Percentiles rank a stretch among this genome's conserved stretches.
Evolutionary conservation across 2,329 filamentous ascomycete species (phyloP).

Genomic region (Knufia fluminis): DNA sequence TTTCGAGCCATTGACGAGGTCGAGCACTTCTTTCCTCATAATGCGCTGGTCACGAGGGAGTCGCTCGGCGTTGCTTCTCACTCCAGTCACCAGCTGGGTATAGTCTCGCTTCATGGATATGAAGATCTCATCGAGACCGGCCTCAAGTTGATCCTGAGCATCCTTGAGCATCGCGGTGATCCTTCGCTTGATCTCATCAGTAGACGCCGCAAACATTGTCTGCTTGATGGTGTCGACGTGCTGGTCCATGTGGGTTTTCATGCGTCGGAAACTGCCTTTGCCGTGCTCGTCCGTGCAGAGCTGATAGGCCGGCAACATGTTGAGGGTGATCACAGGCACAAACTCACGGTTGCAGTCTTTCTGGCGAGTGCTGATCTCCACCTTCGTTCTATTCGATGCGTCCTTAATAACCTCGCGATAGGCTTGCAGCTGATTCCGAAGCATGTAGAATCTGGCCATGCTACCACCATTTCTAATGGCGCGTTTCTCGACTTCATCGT

Average conservation of each 20-base stretch:
- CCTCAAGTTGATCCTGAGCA: slow-evolving; percentile 23
- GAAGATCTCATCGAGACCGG: slow-evolving; percentile 26
- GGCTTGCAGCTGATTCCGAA: slow-evolving; percentile 34
- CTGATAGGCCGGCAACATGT: slow-evolving; percentile 41
- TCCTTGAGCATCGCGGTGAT: slow-evolving; percentile 35
- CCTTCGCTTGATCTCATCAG: slow-evolving; percentile 32
- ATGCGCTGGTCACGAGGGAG: slow-evolving; percentile 25
- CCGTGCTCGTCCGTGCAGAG: slow-evolving; percentile 37
- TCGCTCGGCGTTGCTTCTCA: slow-evolving; percentile 16
- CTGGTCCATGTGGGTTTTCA: slow-evolving; percentile 42
- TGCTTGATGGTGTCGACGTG: slow-evolving; percentile 35
- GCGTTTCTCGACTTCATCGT: slow-evolving; percentile 29
- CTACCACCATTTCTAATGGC: slow-evolving; percentile 32
- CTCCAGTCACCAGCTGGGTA: slow-evolving; percentile 24
- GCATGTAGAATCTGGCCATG: slow-evolving; percentile 30
- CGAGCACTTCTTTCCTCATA: slow-evolving; percentile 22
- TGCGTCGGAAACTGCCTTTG: slow-evolving; percentile 40
- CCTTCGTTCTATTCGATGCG: slow-evolving; percentile 27
- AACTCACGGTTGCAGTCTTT: slow-evolving; percentile 49
- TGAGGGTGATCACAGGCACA: slow-evolving; percentile 37
- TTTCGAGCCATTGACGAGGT: slow-evolving; percentile 18
- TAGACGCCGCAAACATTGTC: slow-evolving; percentile 44
- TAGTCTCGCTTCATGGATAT: slow-evolving; percentile 27
- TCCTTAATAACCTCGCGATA: slow-evolving; percentile 36
- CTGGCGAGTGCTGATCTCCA: slow-evolving; percentile 37